Evolutionary conservation across 2,329 filamentous ascomycete species (phyloP).

Genomic region (Conoideocrella luteorostrata): DNA sequence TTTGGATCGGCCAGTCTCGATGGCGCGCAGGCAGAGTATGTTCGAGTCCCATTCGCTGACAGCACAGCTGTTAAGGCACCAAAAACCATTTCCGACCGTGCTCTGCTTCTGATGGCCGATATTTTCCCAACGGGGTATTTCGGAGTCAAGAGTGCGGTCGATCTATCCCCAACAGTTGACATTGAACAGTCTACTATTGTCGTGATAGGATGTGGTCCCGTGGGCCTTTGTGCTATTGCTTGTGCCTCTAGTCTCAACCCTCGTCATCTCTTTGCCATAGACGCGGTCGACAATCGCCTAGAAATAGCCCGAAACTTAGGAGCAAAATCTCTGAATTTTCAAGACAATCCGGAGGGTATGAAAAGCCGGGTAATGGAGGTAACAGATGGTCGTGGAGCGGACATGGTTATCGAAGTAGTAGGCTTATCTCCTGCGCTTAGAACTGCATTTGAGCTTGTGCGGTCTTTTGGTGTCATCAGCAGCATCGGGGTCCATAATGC

Average conservation of each 20-base stretch:
- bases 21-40: slow-evolving; percentile 76
- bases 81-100: slow-evolving; percentile 62
- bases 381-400: slow-evolving; percentile 75
- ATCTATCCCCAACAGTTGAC: slow-evolving; percentile 39
- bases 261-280: slow-evolving; percentile 70
- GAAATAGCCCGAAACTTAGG: slow-evolving; percentile 67
- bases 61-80: slow-evolving; percentile 69
- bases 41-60: slow-evolving; percentile 75
- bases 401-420: slow-evolving; percentile 77
- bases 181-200: slow-evolving; percentile 60
- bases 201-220: slow-evolving; percentile 76
- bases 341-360: slow-evolving; percentile 54
- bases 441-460: slow-evolving; percentile 64
- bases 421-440: slow-evolving; percentile 62
- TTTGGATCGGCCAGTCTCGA: slow-evolving; percentile 67
- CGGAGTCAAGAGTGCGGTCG: slow-evolving; percentile 72
- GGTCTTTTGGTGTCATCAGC: slow-evolving; percentile 67
- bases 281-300: slow-evolving; percentile 69
- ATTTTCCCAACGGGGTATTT: slow-evolving; percentile 88
- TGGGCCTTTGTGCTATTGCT: slow-evolving; percentile 78
- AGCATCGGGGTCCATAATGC: slow-evolving; percentile 72
- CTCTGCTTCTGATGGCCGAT: slow-evolving; percentile 82
- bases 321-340: slow-evolving; percentile 78
- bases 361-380: slow-evolving; percentile 64
- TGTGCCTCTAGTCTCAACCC: slow-evolving; percentile 71